A percentile compares a stretch with the other conserved stretches of the same genome.
phyloP scores from a whole-genome alignment of 1,284 basidiomycete genomes.

The Pterulicium gracile region DNA sequence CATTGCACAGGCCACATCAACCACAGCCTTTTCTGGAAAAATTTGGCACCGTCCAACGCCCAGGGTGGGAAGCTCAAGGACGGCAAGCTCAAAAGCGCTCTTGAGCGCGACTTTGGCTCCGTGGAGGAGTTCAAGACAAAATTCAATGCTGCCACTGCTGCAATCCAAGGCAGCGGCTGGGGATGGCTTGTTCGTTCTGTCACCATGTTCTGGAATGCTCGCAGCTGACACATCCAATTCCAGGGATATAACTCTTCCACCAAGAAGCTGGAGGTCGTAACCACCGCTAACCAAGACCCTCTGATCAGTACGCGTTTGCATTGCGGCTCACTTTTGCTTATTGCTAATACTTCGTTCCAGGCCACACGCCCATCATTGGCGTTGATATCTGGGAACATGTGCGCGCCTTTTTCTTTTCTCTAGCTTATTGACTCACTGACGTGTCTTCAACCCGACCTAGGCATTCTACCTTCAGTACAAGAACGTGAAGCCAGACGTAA shows the following conservation, averaged over 20 bases:
- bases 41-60: conserved; percentile 61
- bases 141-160: conserved; percentile 85
- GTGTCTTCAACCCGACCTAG: conserved; percentile 19
- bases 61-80: conserved; percentile 59
- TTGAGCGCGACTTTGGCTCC: conserved; percentile 79
- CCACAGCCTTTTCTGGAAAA: conserved; percentile 97
- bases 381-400: conserved; percentile 97
- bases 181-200: conserved; percentile 77
- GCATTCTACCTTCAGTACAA: conserved; percentile 87
- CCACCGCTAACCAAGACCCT: conserved; percentile 96
- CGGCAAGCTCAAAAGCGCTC: conserved; percentile 73
- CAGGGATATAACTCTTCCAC: conserved; percentile 65
- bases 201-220: neutral
- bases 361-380: conserved; percentile 85
- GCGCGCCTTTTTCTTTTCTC: conserved; percentile 21
- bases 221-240: too few relatives aligned
- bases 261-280: conserved; percentile 80
- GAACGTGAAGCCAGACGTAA: conserved; percentile 84
- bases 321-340: conserved; percentile 1
- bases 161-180: conserved; percentile 96
- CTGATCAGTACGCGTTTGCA: conserved; percentile 49
- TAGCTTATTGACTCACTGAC: conserved; percentile 3
- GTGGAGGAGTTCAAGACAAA: conserved; percentile 75
- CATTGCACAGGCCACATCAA: conserved; percentile 65
- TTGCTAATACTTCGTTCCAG: conserved; percentile 23